Evolutionary conservation across 108 stramenopile species (phyloP).

Genomic region (Fragilaria crotonensis): DNA sequence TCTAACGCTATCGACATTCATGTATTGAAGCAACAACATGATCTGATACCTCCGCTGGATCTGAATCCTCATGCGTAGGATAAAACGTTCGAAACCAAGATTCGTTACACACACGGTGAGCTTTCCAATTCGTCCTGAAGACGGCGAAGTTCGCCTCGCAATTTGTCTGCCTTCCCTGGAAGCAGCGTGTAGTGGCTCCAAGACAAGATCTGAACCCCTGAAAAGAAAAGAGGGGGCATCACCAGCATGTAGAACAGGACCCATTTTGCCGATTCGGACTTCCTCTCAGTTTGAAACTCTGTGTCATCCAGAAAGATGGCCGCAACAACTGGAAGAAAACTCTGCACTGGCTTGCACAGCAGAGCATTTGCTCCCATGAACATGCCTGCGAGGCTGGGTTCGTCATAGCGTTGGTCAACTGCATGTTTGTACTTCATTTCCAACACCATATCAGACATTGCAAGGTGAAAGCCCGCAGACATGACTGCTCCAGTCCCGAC

Average conservation of each 20-base stretch:
- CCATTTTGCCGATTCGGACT: slow-evolving; percentile 11
- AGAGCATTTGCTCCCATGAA: slow-evolving; percentile 51
- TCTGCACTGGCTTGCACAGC: slow-evolving; percentile 42
- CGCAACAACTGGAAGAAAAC: slow-evolving; percentile 34
- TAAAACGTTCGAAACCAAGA: no score
- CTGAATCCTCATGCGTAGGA: no score
- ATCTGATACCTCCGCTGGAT: background rate
- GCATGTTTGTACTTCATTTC: slow-evolving; percentile 45
- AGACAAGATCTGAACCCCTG: slow-evolving; percentile 26
- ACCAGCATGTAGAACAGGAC: slow-evolving; percentile 35
- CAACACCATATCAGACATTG: slow-evolving; percentile 48
- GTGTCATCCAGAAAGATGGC: slow-evolving; percentile 19
- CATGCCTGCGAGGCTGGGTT: slow-evolving; percentile 41
- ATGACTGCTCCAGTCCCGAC: slow-evolving; percentile 34
- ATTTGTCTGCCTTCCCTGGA: background rate
- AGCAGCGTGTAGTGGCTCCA: slow-evolving; percentile 35
- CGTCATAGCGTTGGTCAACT: slow-evolving; percentile 28
- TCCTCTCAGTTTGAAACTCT: slow-evolving; percentile 13
- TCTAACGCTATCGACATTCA: background rate
- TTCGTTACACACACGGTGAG: no score
- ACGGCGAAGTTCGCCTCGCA: slow-evolving; percentile 3
- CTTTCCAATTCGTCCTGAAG: slow-evolving; percentile 6
- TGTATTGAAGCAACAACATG: background rate
- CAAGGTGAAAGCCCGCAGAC: slow-evolving; percentile 40
- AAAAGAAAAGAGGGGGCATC: slow-evolving; percentile 37